Conservation (phyloP, 371 early-diverging fungal species). For the Saksenaea oblongispora region DNA sequence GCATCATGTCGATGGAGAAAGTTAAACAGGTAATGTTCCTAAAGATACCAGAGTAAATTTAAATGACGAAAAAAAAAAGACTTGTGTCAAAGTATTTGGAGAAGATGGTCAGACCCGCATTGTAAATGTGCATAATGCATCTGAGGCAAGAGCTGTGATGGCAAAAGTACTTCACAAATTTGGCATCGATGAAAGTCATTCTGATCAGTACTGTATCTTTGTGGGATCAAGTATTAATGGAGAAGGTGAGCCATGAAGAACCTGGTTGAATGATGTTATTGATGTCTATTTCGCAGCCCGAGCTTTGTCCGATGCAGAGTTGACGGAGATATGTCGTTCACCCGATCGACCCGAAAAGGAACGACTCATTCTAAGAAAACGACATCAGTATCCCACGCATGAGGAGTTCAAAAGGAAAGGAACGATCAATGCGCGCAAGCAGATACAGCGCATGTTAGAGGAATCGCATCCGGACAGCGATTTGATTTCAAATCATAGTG, state of each 20-base stretch:
- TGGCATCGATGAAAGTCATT: slow-evolving; percentile 59
- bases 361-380: slow-evolving; percentile 74
- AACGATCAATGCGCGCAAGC: slow-evolving; percentile 36
- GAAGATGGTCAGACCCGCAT: slow-evolving; percentile 69
- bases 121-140: slow-evolving; percentile 61
- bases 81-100: slow-evolving; percentile 70
- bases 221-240: slow-evolving; percentile 64
- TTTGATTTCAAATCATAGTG: neutral
- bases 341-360: slow-evolving; percentile 72
- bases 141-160: slow-evolving; percentile 58
- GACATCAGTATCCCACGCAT: slow-evolving; percentile 66
- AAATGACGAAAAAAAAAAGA: slow-evolving; percentile 18
- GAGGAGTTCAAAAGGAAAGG: slow-evolving; percentile 62
- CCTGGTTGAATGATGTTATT: neutral
- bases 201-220: slow-evolving; percentile 66
- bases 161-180: slow-evolving; percentile 68
- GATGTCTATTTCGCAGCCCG: slow-evolving; percentile 41
- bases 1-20: slow-evolving; percentile 68
- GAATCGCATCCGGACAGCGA: slow-evolving; percentile 7
- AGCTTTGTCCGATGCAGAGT: slow-evolving; percentile 70
- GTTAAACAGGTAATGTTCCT: slow-evolving; percentile 54
- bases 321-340: slow-evolving; percentile 71
- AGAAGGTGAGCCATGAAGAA: slow-evolving; percentile 36
- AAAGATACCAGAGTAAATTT: neutral
- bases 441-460: slow-evolving; percentile 8